Base-by-base conservation (phyloP, 257 asterid species). In the Solanum chilense region DNA sequence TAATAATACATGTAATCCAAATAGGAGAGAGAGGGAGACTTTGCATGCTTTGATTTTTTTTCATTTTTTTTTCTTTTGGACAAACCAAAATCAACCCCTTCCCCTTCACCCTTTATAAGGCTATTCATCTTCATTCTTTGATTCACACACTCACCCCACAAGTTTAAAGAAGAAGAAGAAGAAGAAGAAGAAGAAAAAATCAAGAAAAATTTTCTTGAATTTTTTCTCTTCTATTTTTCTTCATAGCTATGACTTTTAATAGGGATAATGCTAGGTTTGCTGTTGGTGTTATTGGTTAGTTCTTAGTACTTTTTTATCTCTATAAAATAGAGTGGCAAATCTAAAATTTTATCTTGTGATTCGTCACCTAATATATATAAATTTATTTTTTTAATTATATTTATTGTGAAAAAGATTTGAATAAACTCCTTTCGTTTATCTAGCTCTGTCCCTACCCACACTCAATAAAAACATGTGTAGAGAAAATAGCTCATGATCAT, bases 251-350 rank as follows among this genome's bases (percentile, higher is more conserved):
- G 98, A 11, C 41, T 93, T 35, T 88, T 94, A 6, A 47, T 45
- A 88, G 85, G 60, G 96, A 93, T 0, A 88, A 84, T 58, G 89
- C 88, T 70, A 93, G 98, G 11, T 93, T 91, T 12, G 77, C 85
- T 37, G 95, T 94, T 89, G 98, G 98, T 29, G 84, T 95, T 86
- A 77, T 93, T 86, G 98, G 98, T 94, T 77, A 80, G 92, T 84
- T 81, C 18, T 39, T 76, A 18, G 6, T 37, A 7, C 23, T 44
- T 58, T 12, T 10, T 9, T 6, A 0, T 31, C 6, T 18, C 31
- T 7, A 25, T 1, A 42, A 76, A 76, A 42, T 3, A 44, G 1
- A 1, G 0, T 14, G 13, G 7, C 2, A 4, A 0, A 70, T n/a
- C 0, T 9, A 70, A 13, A 0, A 16, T 70, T 70, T 70, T 31